A percentile compares a stretch with the other conserved stretches of the same genome.
These are phyloP conservation scores for Andrographis paniculata DNA, from an alignment of 305 asterid species.

Conservation along the genomic window DNA sequence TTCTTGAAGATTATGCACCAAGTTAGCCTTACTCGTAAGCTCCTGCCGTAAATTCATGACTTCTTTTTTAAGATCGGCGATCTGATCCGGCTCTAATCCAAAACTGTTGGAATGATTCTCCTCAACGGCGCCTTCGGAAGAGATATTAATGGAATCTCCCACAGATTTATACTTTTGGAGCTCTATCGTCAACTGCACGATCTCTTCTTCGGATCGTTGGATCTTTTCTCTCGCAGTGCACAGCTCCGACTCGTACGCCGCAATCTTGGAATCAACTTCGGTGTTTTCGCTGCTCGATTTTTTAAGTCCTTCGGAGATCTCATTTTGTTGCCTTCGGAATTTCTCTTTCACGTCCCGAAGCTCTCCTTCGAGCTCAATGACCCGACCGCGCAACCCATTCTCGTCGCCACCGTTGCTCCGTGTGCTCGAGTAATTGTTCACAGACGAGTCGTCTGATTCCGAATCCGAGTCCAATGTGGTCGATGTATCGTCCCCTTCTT, in stretches of 20 bases:
- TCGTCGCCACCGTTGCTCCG: conserved; percentile 38
- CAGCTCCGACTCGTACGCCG: conserved; percentile 48
- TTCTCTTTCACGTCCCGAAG: conserved; percentile 49
- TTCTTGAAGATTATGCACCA: conserved; percentile 32
- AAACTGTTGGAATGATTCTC: conserved; percentile 17
- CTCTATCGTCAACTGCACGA: conserved; percentile 33
- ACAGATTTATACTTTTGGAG: conserved; percentile 36
- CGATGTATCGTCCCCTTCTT: conserved; percentile 84
- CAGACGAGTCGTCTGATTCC: conserved; percentile 82
- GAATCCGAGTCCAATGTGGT: conserved; percentile 64
- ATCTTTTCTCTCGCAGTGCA: conserved; percentile 36
- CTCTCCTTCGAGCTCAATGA: conserved; percentile 50
- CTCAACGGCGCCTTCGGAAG: conserved; percentile 13
- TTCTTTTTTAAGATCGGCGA: conserved; percentile 33
- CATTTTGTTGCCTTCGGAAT: conserved; percentile 28
- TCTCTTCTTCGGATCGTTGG: conserved; percentile 40
- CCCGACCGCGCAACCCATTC: conserved; percentile 42
- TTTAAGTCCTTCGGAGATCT: conserved; percentile 19
- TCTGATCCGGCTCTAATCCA: conserved; percentile 11
- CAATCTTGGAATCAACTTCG: conserved; percentile 26
- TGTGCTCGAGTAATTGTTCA: conserved; percentile 45
- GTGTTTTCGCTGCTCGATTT: conserved; percentile 20
- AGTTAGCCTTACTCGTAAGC: conserved; percentile 32
- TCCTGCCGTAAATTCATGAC: conserved; percentile 36
- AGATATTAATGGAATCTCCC: conserved; percentile 17